Evolutionary conservation across 495 filamentous ascomycete genomes (phyloP).

Genomic region (Bacidia gigantensis): DNA sequence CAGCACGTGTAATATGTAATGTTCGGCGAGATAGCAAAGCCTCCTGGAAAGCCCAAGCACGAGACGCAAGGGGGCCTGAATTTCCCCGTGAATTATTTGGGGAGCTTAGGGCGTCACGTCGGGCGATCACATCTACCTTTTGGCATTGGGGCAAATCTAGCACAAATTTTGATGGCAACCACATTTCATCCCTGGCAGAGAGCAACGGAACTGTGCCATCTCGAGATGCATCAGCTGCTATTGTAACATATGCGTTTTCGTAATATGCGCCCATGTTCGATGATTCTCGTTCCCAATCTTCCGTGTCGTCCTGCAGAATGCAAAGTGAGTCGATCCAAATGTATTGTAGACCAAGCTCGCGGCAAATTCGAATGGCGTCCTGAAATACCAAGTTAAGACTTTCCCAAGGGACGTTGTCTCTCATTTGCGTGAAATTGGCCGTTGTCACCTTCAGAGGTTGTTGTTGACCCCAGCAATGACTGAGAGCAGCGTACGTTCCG

Average conservation of each 20-base stretch:
- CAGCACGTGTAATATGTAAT: too few relatives aligned
- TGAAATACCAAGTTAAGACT: neutral
- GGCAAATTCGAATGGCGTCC: slow-evolving; percentile 21
- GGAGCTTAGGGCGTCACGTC: too few relatives aligned
- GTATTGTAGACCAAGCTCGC: slow-evolving; percentile 23
- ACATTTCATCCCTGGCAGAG: too few relatives aligned
- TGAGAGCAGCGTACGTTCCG: neutral
- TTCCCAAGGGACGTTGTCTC: neutral
- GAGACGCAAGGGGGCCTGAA: too few relatives aligned
- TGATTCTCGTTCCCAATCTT: slow-evolving; percentile 11
- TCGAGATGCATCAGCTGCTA: too few relatives aligned
- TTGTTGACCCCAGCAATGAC: neutral
- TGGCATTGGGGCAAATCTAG: too few relatives aligned
- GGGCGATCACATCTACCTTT: too few relatives aligned
- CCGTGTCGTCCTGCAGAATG: slow-evolving; percentile 27
- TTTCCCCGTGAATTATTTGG: too few relatives aligned
- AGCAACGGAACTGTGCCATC: too few relatives aligned
- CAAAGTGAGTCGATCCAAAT: slow-evolving; percentile 35
- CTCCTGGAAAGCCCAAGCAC: too few relatives aligned
- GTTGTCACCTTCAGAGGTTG: neutral
- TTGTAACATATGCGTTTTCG: slow-evolving; percentile 9
- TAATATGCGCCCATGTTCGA: slow-evolving; percentile 9
- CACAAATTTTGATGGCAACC: too few relatives aligned
- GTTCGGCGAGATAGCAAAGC: too few relatives aligned
- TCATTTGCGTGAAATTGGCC: neutral